These are phyloP conservation scores for Medicago arabica DNA, from an alignment of 306 rosid species.

Conservation along the genomic window DNA sequence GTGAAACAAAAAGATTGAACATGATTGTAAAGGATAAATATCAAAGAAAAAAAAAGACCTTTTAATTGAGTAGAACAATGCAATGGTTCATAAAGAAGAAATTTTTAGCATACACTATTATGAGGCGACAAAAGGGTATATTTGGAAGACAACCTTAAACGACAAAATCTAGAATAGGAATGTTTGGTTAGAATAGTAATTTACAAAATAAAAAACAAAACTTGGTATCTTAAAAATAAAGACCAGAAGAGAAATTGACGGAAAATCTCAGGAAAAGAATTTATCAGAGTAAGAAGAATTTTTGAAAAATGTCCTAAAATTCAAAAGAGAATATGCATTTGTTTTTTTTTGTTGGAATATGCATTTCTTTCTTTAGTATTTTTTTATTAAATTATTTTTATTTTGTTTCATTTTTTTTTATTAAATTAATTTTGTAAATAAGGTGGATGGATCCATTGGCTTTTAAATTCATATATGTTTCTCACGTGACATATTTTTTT, in stretches of 20 bases:
- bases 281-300: neutral
- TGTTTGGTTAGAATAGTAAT: neutral
- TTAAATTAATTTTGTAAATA: too few species aligned
- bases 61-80: slow-evolving; percentile 23
- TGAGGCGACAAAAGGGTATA: slow-evolving; percentile 26
- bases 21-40: neutral
- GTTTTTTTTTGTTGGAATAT: too few species aligned
- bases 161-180: slow-evolving; percentile 22
- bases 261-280: slow-evolving; percentile 21
- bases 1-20: slow-evolving; percentile 11
- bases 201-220: slow-evolving; percentile 22
- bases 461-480: too few species aligned
- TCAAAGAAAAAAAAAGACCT: neutral
- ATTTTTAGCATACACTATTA: slow-evolving; percentile 28
- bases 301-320: neutral
- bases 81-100: slow-evolving; percentile 22
- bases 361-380: too few species aligned
- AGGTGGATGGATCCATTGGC: too few species aligned
- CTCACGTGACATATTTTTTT: too few species aligned
- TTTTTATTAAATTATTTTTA: too few species aligned
- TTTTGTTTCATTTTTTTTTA: too few species aligned
- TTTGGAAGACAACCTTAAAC: slow-evolving; percentile 15
- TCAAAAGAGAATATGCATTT: too few species aligned
- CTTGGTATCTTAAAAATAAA: neutral
- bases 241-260: slow-evolving; percentile 23